Percentiles rank a stretch among this genome's conserved stretches.
These are phyloP conservation scores for Carpinus fangiana DNA, from an alignment of 306 rosid species.

Conservation along the genomic window DNA sequence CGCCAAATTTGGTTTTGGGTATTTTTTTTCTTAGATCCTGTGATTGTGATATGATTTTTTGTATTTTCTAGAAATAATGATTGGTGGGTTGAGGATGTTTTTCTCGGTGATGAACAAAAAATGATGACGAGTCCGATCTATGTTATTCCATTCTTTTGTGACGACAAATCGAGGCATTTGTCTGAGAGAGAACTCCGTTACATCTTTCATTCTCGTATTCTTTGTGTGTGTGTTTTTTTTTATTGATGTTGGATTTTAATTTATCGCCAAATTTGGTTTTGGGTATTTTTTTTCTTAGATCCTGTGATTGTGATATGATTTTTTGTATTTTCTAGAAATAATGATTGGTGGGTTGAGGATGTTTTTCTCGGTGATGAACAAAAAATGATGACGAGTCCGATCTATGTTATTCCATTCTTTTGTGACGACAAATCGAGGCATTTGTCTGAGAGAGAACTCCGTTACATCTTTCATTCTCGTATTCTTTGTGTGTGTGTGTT, in stretches of 20 bases:
- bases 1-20: too few relatives aligned
- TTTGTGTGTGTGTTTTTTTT: neutral
- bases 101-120: slow-evolving; percentile 70
- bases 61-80: neutral
- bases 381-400: slow-evolving; percentile 83
- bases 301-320: neutral
- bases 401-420: slow-evolving; percentile 52
- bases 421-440: slow-evolving; percentile 89
- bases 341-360: neutral
- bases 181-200: slow-evolving; percentile 65
- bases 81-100: slow-evolving; percentile 8
- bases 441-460: slow-evolving; percentile 77
- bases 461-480: too few relatives aligned
- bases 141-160: slow-evolving; percentile 59
- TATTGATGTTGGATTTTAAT: too few relatives aligned
- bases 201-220: too few relatives aligned
- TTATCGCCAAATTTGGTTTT: too few relatives aligned
- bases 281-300: neutral
- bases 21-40: neutral
- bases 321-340: neutral
- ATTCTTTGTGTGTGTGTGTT: neutral
- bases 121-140: slow-evolving; percentile 86
- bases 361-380: slow-evolving; percentile 73
- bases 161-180: slow-evolving; percentile 94
- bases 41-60: neutral